Conservation (phyloP, 441 rosid species). For the Manihot esculenta region DNA sequence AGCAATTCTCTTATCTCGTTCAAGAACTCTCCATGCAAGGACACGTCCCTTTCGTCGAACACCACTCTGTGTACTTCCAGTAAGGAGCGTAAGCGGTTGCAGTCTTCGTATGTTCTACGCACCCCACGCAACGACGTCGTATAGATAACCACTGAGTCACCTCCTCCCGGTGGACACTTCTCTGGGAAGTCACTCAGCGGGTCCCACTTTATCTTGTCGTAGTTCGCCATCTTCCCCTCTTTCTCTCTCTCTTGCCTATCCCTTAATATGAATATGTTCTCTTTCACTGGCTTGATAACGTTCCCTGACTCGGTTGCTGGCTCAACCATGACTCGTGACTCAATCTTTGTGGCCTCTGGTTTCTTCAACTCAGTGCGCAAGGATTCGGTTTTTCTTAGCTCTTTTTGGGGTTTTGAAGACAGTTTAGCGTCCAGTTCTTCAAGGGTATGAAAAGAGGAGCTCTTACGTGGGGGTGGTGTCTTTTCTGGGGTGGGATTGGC, state of each 20-base stretch:
- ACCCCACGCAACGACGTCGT: slow-evolving; percentile 89
- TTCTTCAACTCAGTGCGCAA: slow-evolving; percentile 34
- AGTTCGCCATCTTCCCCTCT: slow-evolving; percentile 50
- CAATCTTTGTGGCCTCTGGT: slow-evolving; percentile 11
- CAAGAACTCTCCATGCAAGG: slow-evolving; percentile 64
- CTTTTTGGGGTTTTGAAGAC: slow-evolving; percentile 31
- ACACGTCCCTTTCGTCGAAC: slow-evolving; percentile 80
- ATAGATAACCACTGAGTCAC: slow-evolving; percentile 57
- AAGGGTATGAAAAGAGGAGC: slow-evolving; percentile 69
- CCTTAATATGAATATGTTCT: slow-evolving; percentile 59
- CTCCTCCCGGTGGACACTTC: slow-evolving; percentile 72
- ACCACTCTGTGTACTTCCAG: slow-evolving; percentile 63
- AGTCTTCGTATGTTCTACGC: slow-evolving; percentile 71
- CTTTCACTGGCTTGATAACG: slow-evolving; percentile 45
- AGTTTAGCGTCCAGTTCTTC: slow-evolving; percentile 67
- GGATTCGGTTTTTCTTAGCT: slow-evolving; percentile 29
- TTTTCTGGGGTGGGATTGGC: slow-evolving; percentile 10
- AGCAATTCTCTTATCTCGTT: slow-evolving; percentile 59
- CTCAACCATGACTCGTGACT: slow-evolving; percentile 1
- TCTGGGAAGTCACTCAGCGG: slow-evolving; percentile 70
- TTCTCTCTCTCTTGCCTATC: slow-evolving; percentile 67
- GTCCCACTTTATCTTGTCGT: slow-evolving; percentile 47
- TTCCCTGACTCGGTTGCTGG: slow-evolving; percentile 18
- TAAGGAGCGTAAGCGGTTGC: slow-evolving; percentile 44
- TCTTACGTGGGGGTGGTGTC: slow-evolving; percentile 41